Percentiles rank a stretch among this genome's conserved stretches.
Conservation (phyloP, 2,329 filamentous ascomycete genomes). For the Talaromyces sp. region DNA sequence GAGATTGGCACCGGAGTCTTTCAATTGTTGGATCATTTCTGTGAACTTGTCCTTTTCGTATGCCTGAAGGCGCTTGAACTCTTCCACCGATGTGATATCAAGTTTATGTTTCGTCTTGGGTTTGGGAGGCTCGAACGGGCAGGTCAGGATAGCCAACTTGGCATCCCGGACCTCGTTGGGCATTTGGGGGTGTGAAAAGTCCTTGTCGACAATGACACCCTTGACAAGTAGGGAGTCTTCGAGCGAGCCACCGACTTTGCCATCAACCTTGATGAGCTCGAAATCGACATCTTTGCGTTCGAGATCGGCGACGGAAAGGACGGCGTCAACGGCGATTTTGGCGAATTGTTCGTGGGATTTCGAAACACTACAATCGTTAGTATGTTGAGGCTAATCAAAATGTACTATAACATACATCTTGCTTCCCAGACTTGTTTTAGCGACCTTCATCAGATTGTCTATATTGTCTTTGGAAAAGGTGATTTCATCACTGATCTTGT, state of each 20-base stretch:
- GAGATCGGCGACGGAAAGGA: conserved; percentile 92
- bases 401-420: conserved; percentile 64
- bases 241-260: conserved; percentile 90
- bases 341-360: conserved; percentile 98
- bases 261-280: conserved; percentile 98
- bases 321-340: conserved; percentile 94
- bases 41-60: conserved; percentile 96
- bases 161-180: conserved; percentile 91
- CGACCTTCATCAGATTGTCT: conserved; percentile 86
- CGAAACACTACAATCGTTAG: conserved; percentile 61
- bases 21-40: conserved; percentile 98
- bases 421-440: conserved; percentile 91
- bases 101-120: conserved; percentile 99
- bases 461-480: conserved; percentile 78
- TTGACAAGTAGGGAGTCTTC: conserved; percentile 95
- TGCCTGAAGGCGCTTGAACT: conserved; percentile 95
- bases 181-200: conserved; percentile 99
- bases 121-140: conserved; percentile 97
- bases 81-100: conserved; percentile 93
- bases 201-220: conserved; percentile 98
- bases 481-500: conserved; percentile 88
- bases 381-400: background rate
- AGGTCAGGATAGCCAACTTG: conserved; percentile 96
- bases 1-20: conserved; percentile 93
- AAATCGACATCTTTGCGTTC: conserved; percentile 98